Evolutionary conservation across 805 yeast species (phyloP).

Genomic region (Starmerella apicola): DNA sequence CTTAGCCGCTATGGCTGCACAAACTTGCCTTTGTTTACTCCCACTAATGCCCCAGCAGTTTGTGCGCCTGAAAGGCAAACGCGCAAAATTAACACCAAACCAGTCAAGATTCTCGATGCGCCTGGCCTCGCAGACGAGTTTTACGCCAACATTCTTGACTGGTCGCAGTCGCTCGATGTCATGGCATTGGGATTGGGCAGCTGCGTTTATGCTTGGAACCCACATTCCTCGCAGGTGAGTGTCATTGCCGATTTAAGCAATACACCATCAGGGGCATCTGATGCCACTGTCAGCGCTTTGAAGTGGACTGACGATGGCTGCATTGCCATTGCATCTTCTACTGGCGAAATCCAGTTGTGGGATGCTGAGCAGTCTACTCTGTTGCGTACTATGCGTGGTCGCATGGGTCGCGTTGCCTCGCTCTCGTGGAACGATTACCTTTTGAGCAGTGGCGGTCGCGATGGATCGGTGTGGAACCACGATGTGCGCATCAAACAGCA

Average conservation of each 20-base stretch:
- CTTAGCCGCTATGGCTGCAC: slow-evolving; percentile 16
- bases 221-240: slow-evolving; percentile 63
- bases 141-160: slow-evolving; percentile 70
- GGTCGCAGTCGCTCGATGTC: slow-evolving; percentile 64
- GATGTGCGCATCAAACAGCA: slow-evolving; percentile 83
- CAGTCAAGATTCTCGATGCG: slow-evolving; percentile 89
- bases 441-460: slow-evolving; percentile 74
- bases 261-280: too few species aligned
- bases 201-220: slow-evolving; percentile 86
- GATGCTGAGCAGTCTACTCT: slow-evolving; percentile 68
- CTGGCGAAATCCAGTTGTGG: slow-evolving; percentile 86
- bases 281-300: slow-evolving; percentile 51
- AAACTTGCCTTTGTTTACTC: slow-evolving; percentile 13
- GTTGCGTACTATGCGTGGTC: slow-evolving; percentile 65
- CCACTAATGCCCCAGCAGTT: neutral
- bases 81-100: slow-evolving; percentile 69
- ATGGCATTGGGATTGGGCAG: slow-evolving; percentile 81
- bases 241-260: slow-evolving; percentile 33
- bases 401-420: slow-evolving; percentile 66
- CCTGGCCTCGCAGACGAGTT: slow-evolving; percentile 92
- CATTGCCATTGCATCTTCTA: slow-evolving; percentile 67
- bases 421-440: slow-evolving; percentile 76
- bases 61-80: too few species aligned
- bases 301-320: slow-evolving; percentile 85
- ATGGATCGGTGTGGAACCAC: slow-evolving; percentile 73